These are phyloP conservation scores for Aspergillus ostianus DNA, from an alignment of 495 filamentous ascomycete genomes.

Conservation along the genomic window DNA sequence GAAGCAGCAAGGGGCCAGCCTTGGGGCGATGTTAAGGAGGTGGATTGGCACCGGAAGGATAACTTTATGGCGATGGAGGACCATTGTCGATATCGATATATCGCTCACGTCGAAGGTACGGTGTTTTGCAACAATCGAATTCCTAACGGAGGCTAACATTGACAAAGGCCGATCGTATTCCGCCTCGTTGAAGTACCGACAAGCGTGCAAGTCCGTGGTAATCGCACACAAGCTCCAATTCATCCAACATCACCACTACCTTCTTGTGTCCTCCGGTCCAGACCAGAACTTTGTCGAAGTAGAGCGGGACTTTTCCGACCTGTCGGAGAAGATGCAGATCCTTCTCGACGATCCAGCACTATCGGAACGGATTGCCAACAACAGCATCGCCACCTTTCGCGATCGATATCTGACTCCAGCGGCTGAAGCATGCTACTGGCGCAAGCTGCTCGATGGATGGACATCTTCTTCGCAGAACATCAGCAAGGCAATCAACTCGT, in stretches of 20 bases:
- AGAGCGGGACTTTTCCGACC: slow-evolving; percentile 46
- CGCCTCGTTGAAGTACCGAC: slow-evolving; percentile 47
- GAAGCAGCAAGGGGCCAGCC: slow-evolving; percentile 30
- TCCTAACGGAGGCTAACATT: background rate
- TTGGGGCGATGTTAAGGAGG: slow-evolving; percentile 42
- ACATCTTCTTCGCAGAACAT: slow-evolving; percentile 20
- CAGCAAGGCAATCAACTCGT: background rate
- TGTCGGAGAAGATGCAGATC: slow-evolving; percentile 41
- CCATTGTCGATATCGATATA: slow-evolving; percentile 47
- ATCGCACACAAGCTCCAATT: slow-evolving; percentile 30
- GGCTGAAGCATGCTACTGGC: slow-evolving; percentile 51
- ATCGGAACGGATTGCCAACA: slow-evolving; percentile 46
- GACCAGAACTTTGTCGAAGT: slow-evolving; percentile 54
- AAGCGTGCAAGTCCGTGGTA: slow-evolving; percentile 49
- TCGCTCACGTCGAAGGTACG: slow-evolving; percentile 47
- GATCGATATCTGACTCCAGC: slow-evolving; percentile 52
- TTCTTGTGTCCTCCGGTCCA: slow-evolving; percentile 31
- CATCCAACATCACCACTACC: slow-evolving; percentile 21
- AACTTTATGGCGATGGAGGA: slow-evolving; percentile 39
- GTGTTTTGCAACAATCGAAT: background rate
- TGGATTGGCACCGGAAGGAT: slow-evolving; percentile 32
- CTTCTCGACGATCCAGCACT: slow-evolving; percentile 34
- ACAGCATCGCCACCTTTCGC: slow-evolving; percentile 42
- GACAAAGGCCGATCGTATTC: slow-evolving; percentile 34
- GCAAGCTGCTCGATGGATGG: slow-evolving; percentile 40